Evolutionary conservation across 371 early-diverging fungal species (phyloP).

Genomic region (Racocetra persica): DNA sequence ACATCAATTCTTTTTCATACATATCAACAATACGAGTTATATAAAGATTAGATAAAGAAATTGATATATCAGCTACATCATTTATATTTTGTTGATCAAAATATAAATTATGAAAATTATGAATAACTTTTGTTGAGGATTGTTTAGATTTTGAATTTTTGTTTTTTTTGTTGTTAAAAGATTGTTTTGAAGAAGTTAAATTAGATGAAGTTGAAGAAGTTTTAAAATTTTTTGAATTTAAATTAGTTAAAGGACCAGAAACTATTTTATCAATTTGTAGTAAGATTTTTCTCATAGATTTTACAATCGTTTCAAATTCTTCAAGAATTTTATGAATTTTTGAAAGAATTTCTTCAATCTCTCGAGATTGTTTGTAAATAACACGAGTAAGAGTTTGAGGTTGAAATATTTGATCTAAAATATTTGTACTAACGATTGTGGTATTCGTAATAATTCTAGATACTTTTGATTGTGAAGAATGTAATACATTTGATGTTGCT

Average conservation of each 20-base stretch:
- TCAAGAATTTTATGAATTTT: conserved; percentile 23
- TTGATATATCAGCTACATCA: conserved; percentile 31
- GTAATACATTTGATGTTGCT: not conserved
- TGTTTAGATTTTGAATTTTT: not conserved
- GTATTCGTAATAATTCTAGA: not conserved
- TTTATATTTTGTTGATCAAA: not conserved
- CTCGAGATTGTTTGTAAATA: conserved; percentile 40
- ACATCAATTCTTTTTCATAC: conserved; percentile 31
- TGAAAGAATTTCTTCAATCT: conserved; percentile 28
- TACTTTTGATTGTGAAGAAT: too few relatives aligned
- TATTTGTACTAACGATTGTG: not conserved
- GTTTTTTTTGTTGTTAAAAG: too few relatives aligned
- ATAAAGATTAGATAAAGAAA: conserved; percentile 9
- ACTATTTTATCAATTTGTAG: conserved; percentile 19
- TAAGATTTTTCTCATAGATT: conserved; percentile 26
- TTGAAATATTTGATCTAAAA: not conserved
- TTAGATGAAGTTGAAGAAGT: not conserved
- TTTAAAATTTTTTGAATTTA: not conserved
- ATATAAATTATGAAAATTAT: not conserved
- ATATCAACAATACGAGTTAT: conserved; percentile 33
- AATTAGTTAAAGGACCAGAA: not conserved
- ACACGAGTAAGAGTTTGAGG: not conserved
- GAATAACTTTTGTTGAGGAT: not conserved
- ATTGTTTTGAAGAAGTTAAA: not conserved
- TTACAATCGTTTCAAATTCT: conserved; percentile 32